Base-by-base conservation (phyloP, 257 asterid species). In the Penstemon eatonii region DNA sequence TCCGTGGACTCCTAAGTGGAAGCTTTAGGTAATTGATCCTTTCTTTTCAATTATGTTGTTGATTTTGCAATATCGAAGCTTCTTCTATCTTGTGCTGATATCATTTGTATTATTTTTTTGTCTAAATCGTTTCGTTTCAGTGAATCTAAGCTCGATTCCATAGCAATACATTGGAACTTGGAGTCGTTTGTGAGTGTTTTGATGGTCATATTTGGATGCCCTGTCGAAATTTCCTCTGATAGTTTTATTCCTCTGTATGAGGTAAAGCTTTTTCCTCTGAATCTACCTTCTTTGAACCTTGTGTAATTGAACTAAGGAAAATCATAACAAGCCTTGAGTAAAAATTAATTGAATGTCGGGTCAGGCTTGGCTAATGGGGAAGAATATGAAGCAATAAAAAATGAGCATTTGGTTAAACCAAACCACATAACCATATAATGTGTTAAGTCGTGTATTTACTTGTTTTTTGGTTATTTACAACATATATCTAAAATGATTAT, bases 1-100 rank as follows among this genome's bases (percentile, higher is more conserved):
- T 92, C 66, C 87, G 86, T 50, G 94, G 96, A 15, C 89, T 92
- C 12, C 82, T 89, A 0, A 65, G 86, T 64, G 96, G 98, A 70
- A 84, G 80, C 67, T 92, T 87, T 69, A 79, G 96, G 98, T 89
- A 57, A 70, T 11, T 41, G 6, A 55, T 47, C 64, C 18, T 45
- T 46, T 33, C 47, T 42, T 39, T 58, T 8, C 63, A 13, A 45
- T 25, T 25, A 0, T 25, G 9, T 56, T 44, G 7, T 4, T 10
- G 3, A 44, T 43, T 56, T 37, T 9, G 5, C 13, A 25, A 25
- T 25, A 25, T 25, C 56, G 60, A 33, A 15, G 47, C 12, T 56
- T 57, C 8, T 36, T 8, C 9, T 12, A 47, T 42, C 7, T 66
- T 64, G 15, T 6, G 57, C 56, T 41, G 51, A 25, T 25, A 56